Percentiles rank a stretch among this genome's conserved stretches.
Conservation (phyloP, 257 asterid genomes). For the Solanum chiquidenum region DNA sequence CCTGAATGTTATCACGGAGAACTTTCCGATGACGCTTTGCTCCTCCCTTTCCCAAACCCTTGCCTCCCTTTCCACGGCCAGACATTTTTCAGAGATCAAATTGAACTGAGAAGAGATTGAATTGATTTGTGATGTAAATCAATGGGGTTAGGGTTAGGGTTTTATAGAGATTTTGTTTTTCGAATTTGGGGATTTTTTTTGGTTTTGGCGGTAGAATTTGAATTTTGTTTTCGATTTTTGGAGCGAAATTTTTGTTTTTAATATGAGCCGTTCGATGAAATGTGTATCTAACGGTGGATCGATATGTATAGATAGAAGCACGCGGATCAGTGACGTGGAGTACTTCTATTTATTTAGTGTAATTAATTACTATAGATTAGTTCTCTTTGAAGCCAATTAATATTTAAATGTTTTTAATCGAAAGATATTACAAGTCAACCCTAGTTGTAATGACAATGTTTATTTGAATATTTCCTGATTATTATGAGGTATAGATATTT, state of each 20-base stretch:
- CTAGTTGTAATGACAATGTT: too few species aligned
- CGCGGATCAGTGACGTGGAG: conserved; percentile 4
- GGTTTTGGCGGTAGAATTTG: conserved; percentile 1
- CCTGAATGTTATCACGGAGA: conserved; percentile 4
- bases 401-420: too few species aligned
- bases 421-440: too few species aligned
- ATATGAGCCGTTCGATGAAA: neutral
- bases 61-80: conserved; percentile 7
- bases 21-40: conserved; percentile 5
- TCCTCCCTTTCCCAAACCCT: conserved; percentile 8
- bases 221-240: neutral
- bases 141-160: neutral
- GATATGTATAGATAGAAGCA: neutral
- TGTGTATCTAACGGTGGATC: neutral
- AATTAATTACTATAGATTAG: neutral
- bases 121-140: neutral
- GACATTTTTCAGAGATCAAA: neutral
- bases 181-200: neutral
- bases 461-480: too few species aligned
- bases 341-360: neutral
- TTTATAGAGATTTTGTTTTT: neutral
- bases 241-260: neutral
- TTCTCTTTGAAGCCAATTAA: neutral
- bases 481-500: too few species aligned
- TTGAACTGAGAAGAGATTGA: neutral